A percentile compares a stretch with the other conserved stretches of the same genome.
These are phyloP conservation scores for Rhazya stricta DNA, from an alignment of 257 asterid genomes.

Conservation along the genomic window DNA sequence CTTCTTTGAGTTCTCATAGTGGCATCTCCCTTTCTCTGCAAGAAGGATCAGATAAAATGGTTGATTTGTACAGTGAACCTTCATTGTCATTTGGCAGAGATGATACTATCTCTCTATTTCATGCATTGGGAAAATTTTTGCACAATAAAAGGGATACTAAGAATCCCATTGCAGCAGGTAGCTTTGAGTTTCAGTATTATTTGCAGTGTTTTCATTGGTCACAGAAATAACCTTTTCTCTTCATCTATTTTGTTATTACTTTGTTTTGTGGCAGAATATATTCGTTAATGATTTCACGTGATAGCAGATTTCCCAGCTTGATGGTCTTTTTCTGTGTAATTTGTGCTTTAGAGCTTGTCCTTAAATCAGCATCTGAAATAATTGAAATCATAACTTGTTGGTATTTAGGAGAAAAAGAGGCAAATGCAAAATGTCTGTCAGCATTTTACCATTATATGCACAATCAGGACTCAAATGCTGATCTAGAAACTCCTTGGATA, in stretches of 20 bases:
- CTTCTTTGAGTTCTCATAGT: conserved; percentile 30
- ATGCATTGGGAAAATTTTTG: conserved; percentile 92
- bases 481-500: background rate
- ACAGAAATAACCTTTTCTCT: background rate
- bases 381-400: background rate
- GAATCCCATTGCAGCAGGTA: conserved; percentile 15
- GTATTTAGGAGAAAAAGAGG: background rate
- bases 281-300: background rate
- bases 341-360: background rate
- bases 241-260: background rate
- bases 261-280: background rate
- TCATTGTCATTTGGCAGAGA: conserved; percentile 78
- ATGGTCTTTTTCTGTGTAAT: background rate
- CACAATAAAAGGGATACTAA: conserved; percentile 84
- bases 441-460: background rate
- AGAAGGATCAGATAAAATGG: conserved; percentile 26
- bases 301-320: background rate
- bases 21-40: conserved; percentile 23
- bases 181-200: background rate
- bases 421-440: background rate
- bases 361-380: background rate
- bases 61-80: conserved; percentile 32
- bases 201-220: background rate
- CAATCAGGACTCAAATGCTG: background rate
- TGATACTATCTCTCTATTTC: conserved; percentile 75